Base-by-base conservation (phyloP, 2,329 filamentous ascomycete species). In the Ceratocystis alfenasii region DNA sequence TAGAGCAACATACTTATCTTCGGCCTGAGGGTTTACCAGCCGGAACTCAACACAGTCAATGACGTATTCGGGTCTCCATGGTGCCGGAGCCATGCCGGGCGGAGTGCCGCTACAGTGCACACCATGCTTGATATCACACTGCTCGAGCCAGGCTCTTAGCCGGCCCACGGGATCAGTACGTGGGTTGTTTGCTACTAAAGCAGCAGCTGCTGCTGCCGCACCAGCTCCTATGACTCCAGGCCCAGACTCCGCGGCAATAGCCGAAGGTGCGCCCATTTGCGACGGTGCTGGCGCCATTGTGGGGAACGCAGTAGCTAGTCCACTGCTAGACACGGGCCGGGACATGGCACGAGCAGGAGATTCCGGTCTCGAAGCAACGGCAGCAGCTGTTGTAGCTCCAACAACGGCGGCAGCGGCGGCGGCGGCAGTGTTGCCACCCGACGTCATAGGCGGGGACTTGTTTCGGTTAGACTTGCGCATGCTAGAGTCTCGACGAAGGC, bases 71-170 rank as follows among this genome's bases (percentile, higher is more conserved):
- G 77, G 77, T 30, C 74, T 73, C 72, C 76, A 78, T n/a, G 59
- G 5, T n/a, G 36, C 75, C 76, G 22, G 70, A 64, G 60, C 69
- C 53, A 60, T 61, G 12, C 64, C 64, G 1, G 41, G 60, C 28
- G 41, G 63, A 62, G 48, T 70, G 10, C 72, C 71, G 63, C 71
- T 73, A 69, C 77, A 79, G 70, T 79, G 77, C 30, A 73, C 71
- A 15, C 74, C 72, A 64, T 79, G 77, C 62, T 77, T 74, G n/a
- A 71, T 71, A 65, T 76, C 76, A 69, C 77, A 79, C 12, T 72
- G 72, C 66, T 78, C 76, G 44, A 79, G 74, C 77, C 77, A 79
- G 55, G 77, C 74, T 60, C 74, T 74, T 62, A 78, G 73, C 61
- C 75, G 75, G 60, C 71, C 71, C 45, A 77, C 70, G 20, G 76